These are phyloP conservation scores for Tephrocybe sp. DNA, from an alignment of 768 basidiomycete genomes.

Conservation along the genomic window DNA sequence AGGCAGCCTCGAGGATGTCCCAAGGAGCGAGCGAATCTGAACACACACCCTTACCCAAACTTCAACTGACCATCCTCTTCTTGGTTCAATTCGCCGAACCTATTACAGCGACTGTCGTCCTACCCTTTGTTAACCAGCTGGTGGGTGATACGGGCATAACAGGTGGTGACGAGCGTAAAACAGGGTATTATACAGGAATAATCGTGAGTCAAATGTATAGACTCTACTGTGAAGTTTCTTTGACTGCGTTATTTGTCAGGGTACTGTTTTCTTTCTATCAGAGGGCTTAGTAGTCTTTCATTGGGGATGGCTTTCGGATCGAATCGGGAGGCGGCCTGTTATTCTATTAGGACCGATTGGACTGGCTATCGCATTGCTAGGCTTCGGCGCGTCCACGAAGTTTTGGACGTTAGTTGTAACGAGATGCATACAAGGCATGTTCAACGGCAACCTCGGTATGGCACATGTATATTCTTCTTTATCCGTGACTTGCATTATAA, in stretches of 20 bases:
- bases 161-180: slow-evolving; percentile 41
- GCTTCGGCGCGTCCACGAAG: slow-evolving; percentile 33
- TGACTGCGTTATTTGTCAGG: slow-evolving; percentile 18
- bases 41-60: slow-evolving; percentile 39
- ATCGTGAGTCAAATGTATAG: slow-evolving; percentile 35
- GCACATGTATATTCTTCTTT: slow-evolving; percentile 1
- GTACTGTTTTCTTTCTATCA: slow-evolving; percentile 35
- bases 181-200: slow-evolving; percentile 49
- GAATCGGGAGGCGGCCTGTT: slow-evolving; percentile 32
- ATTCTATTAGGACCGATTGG: slow-evolving; percentile 34
- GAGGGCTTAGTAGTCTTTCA: slow-evolving; percentile 31
- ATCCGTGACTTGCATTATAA: not conserved
- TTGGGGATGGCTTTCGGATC: slow-evolving; percentile 37
- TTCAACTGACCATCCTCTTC: slow-evolving; percentile 37
- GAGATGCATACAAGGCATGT: slow-evolving; percentile 16
- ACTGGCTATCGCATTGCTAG: slow-evolving; percentile 28
- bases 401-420: slow-evolving; percentile 20
- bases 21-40: too few species aligned
- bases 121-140: slow-evolving; percentile 47
- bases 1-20: too few species aligned
- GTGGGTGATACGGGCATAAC: slow-evolving; percentile 46
- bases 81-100: slow-evolving; percentile 45
- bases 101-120: slow-evolving; percentile 42
- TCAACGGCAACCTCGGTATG: slow-evolving; percentile 31
- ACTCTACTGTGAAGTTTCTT: not conserved